Conservation (phyloP, 768 basidiomycete genomes). For the Aureoboletus auriporus region DNA sequence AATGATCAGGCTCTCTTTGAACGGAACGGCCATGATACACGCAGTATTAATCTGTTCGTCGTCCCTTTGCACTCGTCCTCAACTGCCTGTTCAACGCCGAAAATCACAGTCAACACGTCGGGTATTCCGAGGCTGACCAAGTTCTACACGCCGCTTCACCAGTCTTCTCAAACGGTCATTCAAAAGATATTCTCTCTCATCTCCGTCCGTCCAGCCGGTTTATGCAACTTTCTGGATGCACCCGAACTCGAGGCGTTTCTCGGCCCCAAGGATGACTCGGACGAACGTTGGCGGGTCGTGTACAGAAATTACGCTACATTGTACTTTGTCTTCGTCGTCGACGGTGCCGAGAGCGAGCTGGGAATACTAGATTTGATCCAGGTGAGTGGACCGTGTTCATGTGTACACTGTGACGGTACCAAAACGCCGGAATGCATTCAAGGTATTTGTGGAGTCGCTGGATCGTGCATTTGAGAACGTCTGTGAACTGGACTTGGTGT, state of each 20-base stretch:
- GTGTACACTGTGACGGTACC: not conserved
- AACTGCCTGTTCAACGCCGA: conserved; percentile 16
- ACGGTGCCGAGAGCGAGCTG: conserved; percentile 93
- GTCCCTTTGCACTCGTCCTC: conserved; percentile 13
- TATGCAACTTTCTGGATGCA: conserved; percentile 97
- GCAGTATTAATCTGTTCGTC: conserved; percentile 79
- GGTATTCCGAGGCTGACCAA: conserved; percentile 83
- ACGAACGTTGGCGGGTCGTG: conserved; percentile 78
- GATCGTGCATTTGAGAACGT: conserved; percentile 98
- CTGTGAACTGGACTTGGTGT: conserved; percentile 96
- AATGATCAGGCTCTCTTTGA: not conserved
- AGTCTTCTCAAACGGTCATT: conserved; percentile 59
- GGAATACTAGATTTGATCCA: conserved; percentile 96
- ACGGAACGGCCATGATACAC: conserved; percentile 59
- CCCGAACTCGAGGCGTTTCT: conserved; percentile 79
- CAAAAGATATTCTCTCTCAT: conserved; percentile 90
- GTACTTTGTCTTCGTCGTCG: conserved; percentile 96
- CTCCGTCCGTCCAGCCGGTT: conserved; percentile 68
- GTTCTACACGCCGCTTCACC: conserved; percentile 80
- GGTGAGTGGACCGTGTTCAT: conserved; percentile 42
- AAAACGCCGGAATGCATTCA: not conserved
- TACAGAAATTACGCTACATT: conserved; percentile 96
- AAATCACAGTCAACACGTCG: conserved; percentile 81
- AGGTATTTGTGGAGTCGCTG: conserved; percentile 95
- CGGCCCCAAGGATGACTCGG: conserved; percentile 44